Evolutionary conservation across 1,139 yeast species (phyloP).

Genomic region (Yamadazyma songkhlaensis): DNA sequence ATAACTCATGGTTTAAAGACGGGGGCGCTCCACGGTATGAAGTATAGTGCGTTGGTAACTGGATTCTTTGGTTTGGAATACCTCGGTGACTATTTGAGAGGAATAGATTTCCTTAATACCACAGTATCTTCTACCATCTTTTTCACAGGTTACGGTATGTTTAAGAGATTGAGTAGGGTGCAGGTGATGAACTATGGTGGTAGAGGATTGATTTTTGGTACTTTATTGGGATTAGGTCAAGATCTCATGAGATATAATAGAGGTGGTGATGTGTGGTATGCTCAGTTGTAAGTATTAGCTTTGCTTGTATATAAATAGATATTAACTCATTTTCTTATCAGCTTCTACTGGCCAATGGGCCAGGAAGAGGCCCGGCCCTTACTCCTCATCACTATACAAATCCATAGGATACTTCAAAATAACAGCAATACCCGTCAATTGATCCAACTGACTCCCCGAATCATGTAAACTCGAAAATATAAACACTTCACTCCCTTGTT

Average conservation of each 20-base stretch:
- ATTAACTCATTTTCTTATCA: no score
- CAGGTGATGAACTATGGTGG: constrained; percentile 49
- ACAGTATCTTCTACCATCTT: constrained; percentile 48
- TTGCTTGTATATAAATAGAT: constrained; percentile 1
- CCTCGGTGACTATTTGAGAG: constrained; percentile 49
- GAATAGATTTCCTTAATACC: constrained; percentile 61
- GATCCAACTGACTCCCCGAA: constrained; percentile 85
- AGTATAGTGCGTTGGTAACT: constrained; percentile 47
- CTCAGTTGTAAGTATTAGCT: no score
- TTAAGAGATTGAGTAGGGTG: constrained; percentile 39
- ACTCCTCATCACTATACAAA: constrained; percentile 68
- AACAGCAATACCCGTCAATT: constrained; percentile 89
- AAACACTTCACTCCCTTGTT: constrained; percentile 72
- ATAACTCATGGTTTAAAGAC: constrained; percentile 49
- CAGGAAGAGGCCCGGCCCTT: no score
- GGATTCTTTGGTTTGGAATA: constrained; percentile 64
- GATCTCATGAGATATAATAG: constrained; percentile 57
- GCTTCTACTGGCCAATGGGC: no score
- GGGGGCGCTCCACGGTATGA: constrained; percentile 44
- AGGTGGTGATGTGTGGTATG: constrained; percentile 67
- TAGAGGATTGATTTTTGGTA: constrained; percentile 58
- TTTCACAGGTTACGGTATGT: constrained; percentile 52
- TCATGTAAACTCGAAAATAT: constrained; percentile 86
- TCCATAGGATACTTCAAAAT: constrained; percentile 84
- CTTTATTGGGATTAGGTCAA: constrained; percentile 60